Evolutionary conservation across 768 basidiomycete species (phyloP), one percentile per base, ranked within the genome.

Genomic region (Russula ochroleuca): DNA sequence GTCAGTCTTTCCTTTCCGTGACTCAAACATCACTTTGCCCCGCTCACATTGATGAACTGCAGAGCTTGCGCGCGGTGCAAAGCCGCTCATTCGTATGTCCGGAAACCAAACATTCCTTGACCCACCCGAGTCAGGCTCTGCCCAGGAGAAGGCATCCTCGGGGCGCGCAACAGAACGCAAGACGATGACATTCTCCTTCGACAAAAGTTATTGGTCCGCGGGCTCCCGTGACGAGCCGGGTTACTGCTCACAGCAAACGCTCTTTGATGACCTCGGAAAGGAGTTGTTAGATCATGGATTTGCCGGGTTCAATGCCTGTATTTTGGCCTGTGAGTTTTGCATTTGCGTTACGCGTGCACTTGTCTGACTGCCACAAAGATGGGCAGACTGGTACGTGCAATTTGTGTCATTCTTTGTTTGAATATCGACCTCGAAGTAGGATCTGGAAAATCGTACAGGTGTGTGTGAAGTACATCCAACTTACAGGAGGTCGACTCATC

Each of bases 121-220:
- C 75, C 94, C 95, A 19, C 95, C 95, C 35, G 92, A 95, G 70
- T 19, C 74, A 15, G 89, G 88, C 47, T 85, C 87, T 5, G 68
- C 78, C 45, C 86, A 85, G 72, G 75, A 70, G 9, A 70, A 74
- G 69, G 71, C 76, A 60, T 83, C 85, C 71, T 74, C 83, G 21
- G 91, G 90, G 70, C 89, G 92, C 71, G 90, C 93, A 19, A 87
- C 90, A 9, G 95, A 97, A 75, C 86, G 92, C 69, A 96, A 90
- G 78, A 83, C 87, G 7, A 89, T 94, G 85, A 75, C 83, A 0
- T 98, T 98, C 75, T 88, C 90, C 66, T 98, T 98, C 69, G 96
- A 98, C 82, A 96, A 95, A 81, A 91, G 89, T 59, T 98, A 98
- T 75, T 96, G 94, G 95, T 94, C 93, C 45, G 94, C 94, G 15